These are phyloP conservation scores for Ascochyta viciae-villosae DNA, from an alignment of 2,329 filamentous ascomycete species.

Conservation along the genomic window DNA sequence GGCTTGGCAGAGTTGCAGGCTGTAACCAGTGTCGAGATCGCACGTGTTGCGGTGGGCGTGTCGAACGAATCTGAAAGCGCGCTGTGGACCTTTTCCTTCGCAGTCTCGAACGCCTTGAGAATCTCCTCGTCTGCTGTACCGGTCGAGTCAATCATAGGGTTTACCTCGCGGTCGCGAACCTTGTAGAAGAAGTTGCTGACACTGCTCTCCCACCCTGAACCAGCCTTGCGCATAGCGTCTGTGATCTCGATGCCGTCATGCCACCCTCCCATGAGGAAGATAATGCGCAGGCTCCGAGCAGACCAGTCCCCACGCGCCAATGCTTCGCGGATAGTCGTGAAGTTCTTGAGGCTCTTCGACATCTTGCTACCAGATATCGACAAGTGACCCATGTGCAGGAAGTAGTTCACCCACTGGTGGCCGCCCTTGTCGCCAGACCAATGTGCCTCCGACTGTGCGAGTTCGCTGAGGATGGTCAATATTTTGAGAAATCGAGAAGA, in stretches of 20 bases:
- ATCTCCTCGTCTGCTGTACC: slow-evolving; percentile 53
- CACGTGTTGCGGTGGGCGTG: slow-evolving; percentile 78
- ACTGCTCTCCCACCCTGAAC: slow-evolving; percentile 79
- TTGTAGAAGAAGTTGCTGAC: slow-evolving; percentile 75
- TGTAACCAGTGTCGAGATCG: slow-evolving; percentile 79
- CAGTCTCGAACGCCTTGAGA: slow-evolving; percentile 57
- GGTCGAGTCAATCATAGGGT: slow-evolving; percentile 41
- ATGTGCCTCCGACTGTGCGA: slow-evolving; percentile 90
- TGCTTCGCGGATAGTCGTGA: slow-evolving; percentile 89
- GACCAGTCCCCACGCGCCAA: slow-evolving; percentile 74
- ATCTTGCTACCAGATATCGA: slow-evolving; percentile 92
- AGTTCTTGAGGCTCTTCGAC: slow-evolving; percentile 96
- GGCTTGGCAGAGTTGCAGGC: slow-evolving; percentile 69
- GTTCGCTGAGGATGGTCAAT: slow-evolving; percentile 57
- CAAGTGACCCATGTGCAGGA: slow-evolving; percentile 92
- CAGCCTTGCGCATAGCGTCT: slow-evolving; percentile 76
- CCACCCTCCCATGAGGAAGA: slow-evolving; percentile 89
- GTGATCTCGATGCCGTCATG: slow-evolving; percentile 92
- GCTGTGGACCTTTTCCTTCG: slow-evolving; percentile 65
- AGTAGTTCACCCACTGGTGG: slow-evolving; percentile 90
- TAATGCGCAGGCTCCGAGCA: slow-evolving; percentile 78
- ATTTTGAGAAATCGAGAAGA: neutral
- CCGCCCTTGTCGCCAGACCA: slow-evolving; percentile 59
- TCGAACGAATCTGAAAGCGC: slow-evolving; percentile 87
- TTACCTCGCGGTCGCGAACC: slow-evolving; percentile 57